Evolutionary conservation across 495 filamentous ascomycete genomes (phyloP), one percentile per base, ranked within the genome.

Genomic region (Aspergillus nanangensis): DNA sequence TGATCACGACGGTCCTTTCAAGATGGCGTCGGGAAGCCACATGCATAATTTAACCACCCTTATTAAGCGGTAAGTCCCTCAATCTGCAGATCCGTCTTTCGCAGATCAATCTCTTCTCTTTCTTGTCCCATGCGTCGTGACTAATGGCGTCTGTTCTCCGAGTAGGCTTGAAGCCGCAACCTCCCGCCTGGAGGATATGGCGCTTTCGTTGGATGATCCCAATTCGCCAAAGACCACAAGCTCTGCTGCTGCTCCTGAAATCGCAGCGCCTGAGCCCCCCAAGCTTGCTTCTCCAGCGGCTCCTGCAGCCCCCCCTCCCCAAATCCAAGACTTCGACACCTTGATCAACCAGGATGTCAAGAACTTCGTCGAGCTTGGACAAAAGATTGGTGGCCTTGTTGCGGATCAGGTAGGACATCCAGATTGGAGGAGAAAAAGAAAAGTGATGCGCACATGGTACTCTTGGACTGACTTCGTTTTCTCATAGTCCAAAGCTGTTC

Each of bases 41-140:
- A 95, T 97, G 87, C 83, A 97, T 75, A 96, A 96, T 63, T 71
- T 98, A 48, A 93, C 89, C 34, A 97, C 93, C 43, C 79, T 98
- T 55, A 96, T 98, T 76, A 98, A 98, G 80, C 82, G 93, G 93
- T 97, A 79, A 56, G 80, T 62, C 27, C 18, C 38, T 46, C 20
- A 18, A 22, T 44, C 38, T 44, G 31, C 38, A 14, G 27, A 41
- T 53, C 32, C 24, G 38, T 23, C 13, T 20, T 19, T 38, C 48
- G 17, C 13, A 49, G 42, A 44, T 4, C 23, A 3, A 21, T 34
- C 34, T 20, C 36, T 38, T 13, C 29, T 39, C 27, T 45, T 11
- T 13, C 10, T 32, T 40, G 36, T 13, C n/a, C 29, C 34, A 25
- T 25, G 23, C 8, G n/a, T n/a, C 7, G 18, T 24, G n/a, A 36